Base-by-base conservation (phyloP, 2,329 filamentous ascomycete species). In the Monilinia fructicola region DNA sequence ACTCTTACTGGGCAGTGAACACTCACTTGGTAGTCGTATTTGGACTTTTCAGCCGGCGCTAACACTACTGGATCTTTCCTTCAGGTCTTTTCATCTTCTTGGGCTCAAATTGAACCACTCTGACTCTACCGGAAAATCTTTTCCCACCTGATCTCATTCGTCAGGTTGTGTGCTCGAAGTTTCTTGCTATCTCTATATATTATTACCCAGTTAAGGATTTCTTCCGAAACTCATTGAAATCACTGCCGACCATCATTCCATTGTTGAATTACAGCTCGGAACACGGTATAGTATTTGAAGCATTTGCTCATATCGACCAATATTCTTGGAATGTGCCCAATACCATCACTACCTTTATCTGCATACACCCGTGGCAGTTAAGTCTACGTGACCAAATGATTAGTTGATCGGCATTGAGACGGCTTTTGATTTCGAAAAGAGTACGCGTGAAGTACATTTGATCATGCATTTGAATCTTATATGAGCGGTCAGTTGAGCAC, bases 151-250 rank as follows among this genome's bases (percentile, higher is more conserved):
- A 46, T 35, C 26, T 48, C 56, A 31, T 46, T 26, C 26, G 31
- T 52, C 23, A 12, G 44, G 38, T 31, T 10, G 18, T 63, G 11
- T 44, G 60, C 18, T 46, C 14, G 28, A 26, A 61, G 44, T 55
- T 11, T 28, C 23, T 55, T 63, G 31, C 46, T 40, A 54, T 28
- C 38, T n/a, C 16, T 53, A 28, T 10, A 31, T 28, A 26, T 6
- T 58, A 28, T 28, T 50, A 4, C 53, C 28, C 44, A 44, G 16
- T 55, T 55, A 7, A 28, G 48, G 26, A 52, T 35, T 28, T 7
- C 35, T 65, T 58, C 62, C 53, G 42, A 58, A 40, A 31, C 53
- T 52, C 31, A 58, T 58, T 58, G 6, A 35, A 31, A n/a, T 56
- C 42, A 58, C 62, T 42, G 14, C 44, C 6, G 31, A 35, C 31